Percentiles rank a stretch among this genome's conserved stretches.
Conservation (phyloP, 495 filamentous ascomycete genomes). For the Talaromyces borbonicus region DNA sequence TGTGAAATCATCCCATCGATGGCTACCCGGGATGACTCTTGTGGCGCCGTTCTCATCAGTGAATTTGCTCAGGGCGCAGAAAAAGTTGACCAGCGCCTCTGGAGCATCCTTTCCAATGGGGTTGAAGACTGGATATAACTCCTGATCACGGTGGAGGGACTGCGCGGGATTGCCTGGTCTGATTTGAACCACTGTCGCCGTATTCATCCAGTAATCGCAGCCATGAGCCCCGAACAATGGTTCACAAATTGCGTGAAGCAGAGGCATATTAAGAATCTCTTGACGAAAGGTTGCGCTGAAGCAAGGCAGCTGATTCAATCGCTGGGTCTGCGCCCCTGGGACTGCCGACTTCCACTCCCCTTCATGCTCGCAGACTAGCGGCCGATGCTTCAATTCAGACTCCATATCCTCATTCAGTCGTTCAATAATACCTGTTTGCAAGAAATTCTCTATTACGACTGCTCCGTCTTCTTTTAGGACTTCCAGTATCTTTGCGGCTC, state of each 20-base stretch:
- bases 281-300: constrained; percentile 9
- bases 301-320: constrained; percentile 10
- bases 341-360: too few species aligned
- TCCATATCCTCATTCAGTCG: too few species aligned
- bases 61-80: constrained; percentile 19
- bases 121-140: constrained; percentile 6
- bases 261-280: constrained; percentile 6
- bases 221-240: constrained; percentile 1
- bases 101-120: constrained; percentile 4
- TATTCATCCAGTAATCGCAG: constrained; percentile 10
- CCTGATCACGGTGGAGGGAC: constrained; percentile 11
- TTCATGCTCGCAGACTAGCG: too few species aligned
- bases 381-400: too few species aligned
- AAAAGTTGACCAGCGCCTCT: constrained; percentile 13
- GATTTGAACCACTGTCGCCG: constrained; percentile 8
- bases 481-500: too few species aligned
- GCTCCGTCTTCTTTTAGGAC: too few species aligned
- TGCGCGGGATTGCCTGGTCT: constrained; percentile 10
- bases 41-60: constrained; percentile 32
- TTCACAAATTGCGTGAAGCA: constrained; percentile 7
- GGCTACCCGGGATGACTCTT: constrained; percentile 27
- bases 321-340: too few species aligned
- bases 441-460: too few species aligned
- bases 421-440: too few species aligned
- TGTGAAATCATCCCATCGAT: constrained; percentile 23